Evolutionary conservation across 257 asterid genomes (phyloP).

Genomic region (Nicotiana noctiflora): DNA sequence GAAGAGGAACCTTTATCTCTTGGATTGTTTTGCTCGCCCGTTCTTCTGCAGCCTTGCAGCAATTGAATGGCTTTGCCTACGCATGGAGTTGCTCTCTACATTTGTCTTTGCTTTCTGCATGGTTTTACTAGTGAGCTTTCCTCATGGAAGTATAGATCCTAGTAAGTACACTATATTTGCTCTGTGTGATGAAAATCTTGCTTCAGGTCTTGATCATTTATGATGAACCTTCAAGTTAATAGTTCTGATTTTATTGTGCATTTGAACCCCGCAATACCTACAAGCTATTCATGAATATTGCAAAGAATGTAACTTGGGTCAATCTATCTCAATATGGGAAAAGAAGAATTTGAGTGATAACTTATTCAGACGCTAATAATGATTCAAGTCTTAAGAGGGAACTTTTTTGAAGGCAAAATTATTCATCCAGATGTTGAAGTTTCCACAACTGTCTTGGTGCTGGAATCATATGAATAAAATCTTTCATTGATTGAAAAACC

Average conservation of each 20-base stretch:
- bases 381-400: background rate
- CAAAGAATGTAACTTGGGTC: background rate
- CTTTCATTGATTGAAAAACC: too few species aligned
- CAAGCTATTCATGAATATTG: background rate
- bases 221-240: background rate
- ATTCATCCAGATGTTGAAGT: background rate
- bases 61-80: conserved; percentile 97
- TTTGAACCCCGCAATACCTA: background rate
- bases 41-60: conserved; percentile 97
- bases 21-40: conserved; percentile 97
- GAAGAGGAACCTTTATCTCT: conserved; percentile 96
- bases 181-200: background rate
- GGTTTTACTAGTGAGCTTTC: conserved; percentile 95
- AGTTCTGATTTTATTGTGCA: background rate
- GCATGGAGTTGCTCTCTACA: conserved; percentile 97
- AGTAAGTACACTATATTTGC: conserved; percentile 45
- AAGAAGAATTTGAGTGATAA: background rate
- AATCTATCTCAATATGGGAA: background rate
- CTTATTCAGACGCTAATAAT: background rate
- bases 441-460: too few species aligned
- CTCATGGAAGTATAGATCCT: conserved; percentile 88
- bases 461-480: too few species aligned
- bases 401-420: background rate
- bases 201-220: conserved; percentile 6
- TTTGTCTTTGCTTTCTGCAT: conserved; percentile 95